Evolutionary conservation across 1,284 basidiomycete species (phyloP).

Genomic region (Psilocybe mexicana): DNA sequence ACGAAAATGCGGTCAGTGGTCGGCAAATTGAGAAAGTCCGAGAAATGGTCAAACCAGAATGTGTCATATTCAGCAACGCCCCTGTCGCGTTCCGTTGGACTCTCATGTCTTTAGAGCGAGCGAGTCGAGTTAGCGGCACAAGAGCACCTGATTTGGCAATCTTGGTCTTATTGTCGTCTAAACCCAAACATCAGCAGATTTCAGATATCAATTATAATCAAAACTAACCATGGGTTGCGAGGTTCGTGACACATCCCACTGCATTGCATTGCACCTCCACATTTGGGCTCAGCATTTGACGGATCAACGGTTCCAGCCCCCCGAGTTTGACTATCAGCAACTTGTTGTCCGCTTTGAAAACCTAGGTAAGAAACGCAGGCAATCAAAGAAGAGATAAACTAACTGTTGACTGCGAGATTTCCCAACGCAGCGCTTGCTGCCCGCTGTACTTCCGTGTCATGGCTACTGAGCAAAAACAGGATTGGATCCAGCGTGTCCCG

Average conservation of each 20-base stretch:
- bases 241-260: slow-evolving; percentile 99
- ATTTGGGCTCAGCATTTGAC: slow-evolving; percentile 99
- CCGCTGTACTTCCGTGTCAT: slow-evolving; percentile 98
- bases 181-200: slow-evolving; percentile 9
- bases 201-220: slow-evolving; percentile 3
- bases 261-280: slow-evolving; percentile 99
- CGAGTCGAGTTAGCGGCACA: slow-evolving; percentile 94
- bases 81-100: slow-evolving; percentile 99
- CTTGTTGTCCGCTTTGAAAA: slow-evolving; percentile 90
- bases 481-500: slow-evolving; percentile 98
- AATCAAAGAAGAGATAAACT: slow-evolving; percentile 36
- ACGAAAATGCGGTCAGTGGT: slow-evolving; percentile 5
- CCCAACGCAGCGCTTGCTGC: slow-evolving; percentile 98
- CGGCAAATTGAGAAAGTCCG: not conserved
- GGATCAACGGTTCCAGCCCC: slow-evolving; percentile 96
- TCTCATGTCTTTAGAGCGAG: slow-evolving; percentile 98
- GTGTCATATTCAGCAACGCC: slow-evolving; percentile 98
- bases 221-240: slow-evolving; percentile 91
- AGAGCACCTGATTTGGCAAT: slow-evolving; percentile 99
- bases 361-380: slow-evolving; percentile 19
- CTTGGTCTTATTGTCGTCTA: slow-evolving; percentile 99
- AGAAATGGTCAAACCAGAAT: slow-evolving; percentile 69
- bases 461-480: slow-evolving; percentile 94
- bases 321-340: slow-evolving; percentile 97
- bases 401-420: slow-evolving; percentile 97